Percentiles rank a stretch among this genome's conserved stretches.
phyloP scores from a whole-genome alignment of 352 stramenopile species.

The Pythium sukuiense region DNA sequence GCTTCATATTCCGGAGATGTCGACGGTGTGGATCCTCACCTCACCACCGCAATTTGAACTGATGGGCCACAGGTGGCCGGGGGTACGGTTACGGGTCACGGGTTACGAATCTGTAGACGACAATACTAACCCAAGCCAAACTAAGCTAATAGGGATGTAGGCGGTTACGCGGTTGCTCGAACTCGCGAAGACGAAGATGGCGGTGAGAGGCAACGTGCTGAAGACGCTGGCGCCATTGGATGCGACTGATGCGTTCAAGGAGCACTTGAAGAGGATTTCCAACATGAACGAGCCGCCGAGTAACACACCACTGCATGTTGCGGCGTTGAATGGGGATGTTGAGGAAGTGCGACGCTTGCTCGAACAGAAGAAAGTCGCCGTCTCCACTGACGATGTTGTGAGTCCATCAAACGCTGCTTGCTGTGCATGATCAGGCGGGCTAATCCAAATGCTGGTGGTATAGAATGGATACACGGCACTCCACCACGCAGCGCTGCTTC shows the following conservation, averaged over 20 bases:
- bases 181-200: neutral
- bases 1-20: constrained; percentile 16
- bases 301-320: constrained; percentile 26
- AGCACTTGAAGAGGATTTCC: constrained; percentile 13
- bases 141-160: neutral
- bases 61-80: constrained; percentile 1
- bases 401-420: neutral
- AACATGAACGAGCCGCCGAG: neutral
- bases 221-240: constrained; percentile 20
- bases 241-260: constrained; percentile 20
- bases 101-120: neutral
- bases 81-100: constrained; percentile 2
- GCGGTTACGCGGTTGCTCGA: neutral
- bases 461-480: constrained; percentile 28
- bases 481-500: constrained; percentile 22
- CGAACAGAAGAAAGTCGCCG: constrained; percentile 2
- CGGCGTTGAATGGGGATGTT: constrained; percentile 19
- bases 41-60: constrained; percentile 24
- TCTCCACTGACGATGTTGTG: constrained; percentile 11
- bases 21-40: neutral
- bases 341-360: constrained; percentile 3
- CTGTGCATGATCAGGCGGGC: neutral
- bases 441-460: neutral
- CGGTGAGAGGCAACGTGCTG: constrained; percentile 3
- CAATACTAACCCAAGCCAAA: neutral